Conservation (phyloP, 1,139 yeast genomes). For the Yamadazyma jaroonii region DNA sequence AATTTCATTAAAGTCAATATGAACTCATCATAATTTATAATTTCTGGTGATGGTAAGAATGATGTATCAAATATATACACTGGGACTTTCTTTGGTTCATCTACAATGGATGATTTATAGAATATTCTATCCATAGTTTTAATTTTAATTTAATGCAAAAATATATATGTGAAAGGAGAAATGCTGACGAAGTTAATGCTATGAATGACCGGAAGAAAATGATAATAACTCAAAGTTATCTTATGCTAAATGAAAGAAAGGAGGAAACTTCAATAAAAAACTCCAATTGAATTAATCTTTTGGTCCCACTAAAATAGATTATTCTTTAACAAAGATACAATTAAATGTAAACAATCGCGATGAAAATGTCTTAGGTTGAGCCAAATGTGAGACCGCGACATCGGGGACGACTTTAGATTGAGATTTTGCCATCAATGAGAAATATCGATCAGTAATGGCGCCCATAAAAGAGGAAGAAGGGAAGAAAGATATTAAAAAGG, state of each 20-base stretch:
- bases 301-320: no score
- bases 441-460: conserved; percentile 11
- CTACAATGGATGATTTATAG: conserved; percentile 55
- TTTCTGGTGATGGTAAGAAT: conserved; percentile 60
- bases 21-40: conserved; percentile 39
- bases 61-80: conserved; percentile 74
- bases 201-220: background rate
- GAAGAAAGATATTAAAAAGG: background rate
- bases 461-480: conserved; percentile 9
- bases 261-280: no score
- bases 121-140: conserved; percentile 49
- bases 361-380: background rate
- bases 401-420: background rate
- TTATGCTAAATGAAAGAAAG: no score
- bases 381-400: no score
- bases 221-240: no score
- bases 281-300: no score
- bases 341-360: background rate
- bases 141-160: no score
- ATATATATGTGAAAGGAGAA: no score
- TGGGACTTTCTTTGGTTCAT: conserved; percentile 62
- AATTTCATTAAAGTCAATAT: conserved; percentile 37
- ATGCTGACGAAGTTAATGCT: no score
- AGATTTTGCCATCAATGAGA: conserved; percentile 3
- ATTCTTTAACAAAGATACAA: background rate